Conservation (phyloP, 2,329 filamentous ascomycete genomes). For the Fusarium cicatricum region DNA sequence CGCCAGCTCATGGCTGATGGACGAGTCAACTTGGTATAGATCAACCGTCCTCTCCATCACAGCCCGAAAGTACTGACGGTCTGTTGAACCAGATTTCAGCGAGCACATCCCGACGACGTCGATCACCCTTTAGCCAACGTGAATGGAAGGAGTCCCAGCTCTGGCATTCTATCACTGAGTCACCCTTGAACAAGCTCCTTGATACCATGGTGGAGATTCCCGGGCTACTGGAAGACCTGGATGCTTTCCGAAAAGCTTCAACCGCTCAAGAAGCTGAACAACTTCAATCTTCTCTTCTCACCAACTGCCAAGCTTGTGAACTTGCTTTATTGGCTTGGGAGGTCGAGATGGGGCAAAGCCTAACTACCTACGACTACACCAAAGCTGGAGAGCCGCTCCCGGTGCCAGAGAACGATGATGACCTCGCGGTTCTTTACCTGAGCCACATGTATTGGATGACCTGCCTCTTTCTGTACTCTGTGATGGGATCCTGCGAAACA, state of each 20-base stretch:
- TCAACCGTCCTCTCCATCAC: fast-evolving
- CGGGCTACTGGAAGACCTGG: constrained; percentile 1
- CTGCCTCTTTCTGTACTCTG: constrained; percentile 12
- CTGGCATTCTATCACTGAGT: constrained; percentile 8
- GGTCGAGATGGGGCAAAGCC: neutral
- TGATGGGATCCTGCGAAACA: constrained; percentile 11
- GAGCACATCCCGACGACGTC: neutral
- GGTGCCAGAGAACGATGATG: neutral
- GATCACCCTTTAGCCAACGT: neutral
- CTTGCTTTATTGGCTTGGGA: neutral
- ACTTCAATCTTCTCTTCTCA: fast-evolving
- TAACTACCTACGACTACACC: constrained; percentile 11
- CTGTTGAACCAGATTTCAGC: constrained; percentile 3
- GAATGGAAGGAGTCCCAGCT: constrained; percentile 11
- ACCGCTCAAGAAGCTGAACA: neutral
- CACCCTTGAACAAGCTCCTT: constrained; percentile 5
- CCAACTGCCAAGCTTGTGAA: neutral
- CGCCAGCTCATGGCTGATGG: constrained; percentile 15
- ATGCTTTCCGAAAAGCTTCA: neutral
- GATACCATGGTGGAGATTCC: constrained; percentile 10
- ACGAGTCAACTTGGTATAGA: constrained; percentile 2
- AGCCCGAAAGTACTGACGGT: fast-evolving
- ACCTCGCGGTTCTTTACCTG: constrained; percentile 8
- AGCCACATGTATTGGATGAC: constrained; percentile 22
- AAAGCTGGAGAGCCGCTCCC: neutral